Base-by-base conservation (phyloP, 345 rosid species). In the Eucalyptus polybractea region DNA sequence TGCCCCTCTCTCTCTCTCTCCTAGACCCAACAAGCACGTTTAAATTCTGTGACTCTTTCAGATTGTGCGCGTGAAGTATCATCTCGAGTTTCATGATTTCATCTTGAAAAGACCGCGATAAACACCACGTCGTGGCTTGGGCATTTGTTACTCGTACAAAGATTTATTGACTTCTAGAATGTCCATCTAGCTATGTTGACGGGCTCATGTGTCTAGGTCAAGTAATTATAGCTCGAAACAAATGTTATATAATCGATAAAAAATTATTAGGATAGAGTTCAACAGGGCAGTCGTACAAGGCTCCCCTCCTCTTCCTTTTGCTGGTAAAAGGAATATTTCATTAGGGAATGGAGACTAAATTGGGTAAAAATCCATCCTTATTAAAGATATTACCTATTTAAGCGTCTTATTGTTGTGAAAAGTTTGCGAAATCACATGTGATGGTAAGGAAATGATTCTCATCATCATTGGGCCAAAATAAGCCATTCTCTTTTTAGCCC, bases 151-250 rank as follows among this genome's bases (percentile, higher is more conserved):
- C 80, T 69, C 7, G 3, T 8, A 12, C 4, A 6, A 10, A 31
- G 42, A 33, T 12, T 69, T 69, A 1, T 69, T 15, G 80, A 16
- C 13, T 69, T 19, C 45, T 19, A 17, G 7, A 12, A 17, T 6
- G 22, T 5, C 2, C 6, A 22, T 7, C 0, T 17, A 5, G 13
- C 4, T 33, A 3, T 11, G 2, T 2, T 33, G 44, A 72, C 25
- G 2, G 44, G 44, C 2, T 72, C 7, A 6, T 72, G 3, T 33
- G 21, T 3, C 21, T 17, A 8, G 2, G 7, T 6, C 42, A 40
- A 33, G 19, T 17, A 6, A 72, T 5, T 69, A 72, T 72, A 4
- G 22, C 11, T 17, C 76, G 2, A 15, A 13, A 7, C 1, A 9
- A n/a, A 65, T n/a, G 21, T 14, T 15, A 4, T 8, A 3, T 7